These are phyloP conservation scores for Prosopis cineraria DNA, from an alignment of 306 rosid species.

Conservation along the genomic window DNA sequence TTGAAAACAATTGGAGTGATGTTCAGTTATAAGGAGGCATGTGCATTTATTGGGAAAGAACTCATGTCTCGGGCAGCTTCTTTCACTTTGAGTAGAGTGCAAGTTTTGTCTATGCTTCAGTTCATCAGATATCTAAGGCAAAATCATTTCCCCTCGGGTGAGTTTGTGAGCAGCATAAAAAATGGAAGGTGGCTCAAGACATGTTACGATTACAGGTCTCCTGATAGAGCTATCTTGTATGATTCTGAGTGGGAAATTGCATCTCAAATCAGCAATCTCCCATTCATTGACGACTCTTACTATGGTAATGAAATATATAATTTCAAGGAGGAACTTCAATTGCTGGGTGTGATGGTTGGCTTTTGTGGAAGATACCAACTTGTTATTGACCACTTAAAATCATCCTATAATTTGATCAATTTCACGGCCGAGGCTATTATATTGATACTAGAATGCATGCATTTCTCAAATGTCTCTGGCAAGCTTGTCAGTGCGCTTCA, in stretches of 20 bases:
- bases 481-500: constrained; percentile 36
- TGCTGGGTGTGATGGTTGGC: constrained; percentile 62
- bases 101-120: constrained; percentile 53
- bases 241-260: constrained; percentile 59
- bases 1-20: constrained; percentile 68
- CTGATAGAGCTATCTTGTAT: constrained; percentile 59
- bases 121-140: constrained; percentile 56
- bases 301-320: constrained; percentile 52
- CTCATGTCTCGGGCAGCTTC: constrained; percentile 61
- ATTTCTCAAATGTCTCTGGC: not conserved
- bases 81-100: constrained; percentile 38
- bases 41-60: constrained; percentile 58
- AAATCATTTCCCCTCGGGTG: constrained; percentile 24
- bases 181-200: constrained; percentile 64
- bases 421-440: constrained; percentile 52
- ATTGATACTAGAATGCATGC: constrained; percentile 49
- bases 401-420: constrained; percentile 39
- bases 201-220: constrained; percentile 54
- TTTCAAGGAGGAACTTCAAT: constrained; percentile 55
- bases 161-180: constrained; percentile 50
- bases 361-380: constrained; percentile 40
- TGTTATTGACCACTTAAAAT: constrained; percentile 51
- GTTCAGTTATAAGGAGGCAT: constrained; percentile 66
- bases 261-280: constrained; percentile 58
- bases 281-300: constrained; percentile 55